Evolutionary conservation across 2,329 filamentous ascomycete genomes (phyloP).

Genomic region (Boeremia lycopersici): DNA sequence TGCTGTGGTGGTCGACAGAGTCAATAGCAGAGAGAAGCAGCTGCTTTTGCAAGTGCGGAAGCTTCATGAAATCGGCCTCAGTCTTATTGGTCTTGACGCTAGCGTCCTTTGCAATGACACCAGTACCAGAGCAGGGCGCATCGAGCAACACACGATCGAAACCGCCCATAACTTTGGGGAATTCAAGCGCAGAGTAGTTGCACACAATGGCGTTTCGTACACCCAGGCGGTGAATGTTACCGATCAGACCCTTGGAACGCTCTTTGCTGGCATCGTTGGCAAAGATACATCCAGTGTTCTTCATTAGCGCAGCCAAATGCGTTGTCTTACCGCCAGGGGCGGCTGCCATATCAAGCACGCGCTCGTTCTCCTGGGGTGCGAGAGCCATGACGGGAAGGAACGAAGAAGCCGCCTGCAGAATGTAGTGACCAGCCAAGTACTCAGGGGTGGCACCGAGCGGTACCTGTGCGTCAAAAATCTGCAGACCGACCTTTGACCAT

Average conservation of each 20-base stretch:
- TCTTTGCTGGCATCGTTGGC: conserved; percentile 96
- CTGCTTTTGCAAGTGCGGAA: conserved; percentile 95
- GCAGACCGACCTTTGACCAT: conserved; percentile 97
- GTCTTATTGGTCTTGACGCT: conserved; percentile 99
- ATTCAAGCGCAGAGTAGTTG: conserved; percentile 92
- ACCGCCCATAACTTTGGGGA: conserved; percentile 91
- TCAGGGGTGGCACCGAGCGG: conserved; percentile 94
- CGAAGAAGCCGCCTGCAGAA: conserved; percentile 93
- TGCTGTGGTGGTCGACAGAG: conserved; percentile 87
- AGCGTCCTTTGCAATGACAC: conserved; percentile 96
- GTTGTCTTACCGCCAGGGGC: conserved; percentile 97
- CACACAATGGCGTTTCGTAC: conserved; percentile 94
- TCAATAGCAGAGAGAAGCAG: conserved; percentile 91
- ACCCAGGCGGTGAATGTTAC: conserved; percentile 91
- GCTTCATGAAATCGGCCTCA: conserved; percentile 88
- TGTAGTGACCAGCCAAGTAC: conserved; percentile 97
- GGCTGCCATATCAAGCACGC: conserved; percentile 91
- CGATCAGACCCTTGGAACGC: conserved; percentile 94
- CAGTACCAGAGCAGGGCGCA: conserved; percentile 93
- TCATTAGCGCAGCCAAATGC: conserved; percentile 95
- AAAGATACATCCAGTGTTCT: conserved; percentile 93
- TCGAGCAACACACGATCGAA: conserved; percentile 95
- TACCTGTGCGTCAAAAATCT: conserved; percentile 89
- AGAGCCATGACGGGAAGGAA: conserved; percentile 98
- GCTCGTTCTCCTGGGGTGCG: conserved; percentile 89